Conservation (phyloP, 192 early-diverging fungal genomes). For the Entomortierella beljakovae region DNA sequence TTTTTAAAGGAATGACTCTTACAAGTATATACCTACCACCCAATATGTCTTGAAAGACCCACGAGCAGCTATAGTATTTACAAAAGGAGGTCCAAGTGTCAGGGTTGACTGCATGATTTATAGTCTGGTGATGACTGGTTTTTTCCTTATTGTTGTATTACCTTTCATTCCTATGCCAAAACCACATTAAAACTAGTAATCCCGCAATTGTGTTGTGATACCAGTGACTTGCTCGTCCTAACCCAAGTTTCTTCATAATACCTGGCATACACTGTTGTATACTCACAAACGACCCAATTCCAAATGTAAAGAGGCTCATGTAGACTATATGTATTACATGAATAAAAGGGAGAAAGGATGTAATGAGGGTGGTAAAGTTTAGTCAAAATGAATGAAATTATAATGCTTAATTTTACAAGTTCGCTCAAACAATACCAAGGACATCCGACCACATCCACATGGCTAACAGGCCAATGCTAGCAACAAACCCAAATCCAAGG, state of each 20-base stretch:
- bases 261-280: slow-evolving; percentile 44
- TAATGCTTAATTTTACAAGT: not conserved
- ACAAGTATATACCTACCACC: slow-evolving; percentile 29
- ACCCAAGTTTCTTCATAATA: slow-evolving; percentile 24
- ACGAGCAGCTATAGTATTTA: slow-evolving; percentile 25
- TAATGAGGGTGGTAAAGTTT: too few species aligned
- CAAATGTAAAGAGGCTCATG: slow-evolving; percentile 45
- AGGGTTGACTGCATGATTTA: too few species aligned
- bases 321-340: slow-evolving; percentile 29
- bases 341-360: not conserved
- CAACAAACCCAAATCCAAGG: slow-evolving; percentile 45
- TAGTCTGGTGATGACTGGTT: too few species aligned
- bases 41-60: slow-evolving; percentile 57
- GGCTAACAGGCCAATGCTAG: slow-evolving; percentile 52
- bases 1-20: too few species aligned
- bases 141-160: too few species aligned
- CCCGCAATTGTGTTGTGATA: slow-evolving; percentile 26
- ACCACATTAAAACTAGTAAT: slow-evolving; percentile 40
- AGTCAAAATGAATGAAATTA: not conserved
- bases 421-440: slow-evolving; percentile 26
- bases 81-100: not conserved
- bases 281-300: slow-evolving; percentile 53
- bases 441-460: slow-evolving; percentile 56
- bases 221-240: slow-evolving; percentile 16
- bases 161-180: slow-evolving; percentile 50